Evolutionary conservation across 225 moss, liverwort and hornwort species (phyloP).

Genomic region (Ulota crispa): DNA sequence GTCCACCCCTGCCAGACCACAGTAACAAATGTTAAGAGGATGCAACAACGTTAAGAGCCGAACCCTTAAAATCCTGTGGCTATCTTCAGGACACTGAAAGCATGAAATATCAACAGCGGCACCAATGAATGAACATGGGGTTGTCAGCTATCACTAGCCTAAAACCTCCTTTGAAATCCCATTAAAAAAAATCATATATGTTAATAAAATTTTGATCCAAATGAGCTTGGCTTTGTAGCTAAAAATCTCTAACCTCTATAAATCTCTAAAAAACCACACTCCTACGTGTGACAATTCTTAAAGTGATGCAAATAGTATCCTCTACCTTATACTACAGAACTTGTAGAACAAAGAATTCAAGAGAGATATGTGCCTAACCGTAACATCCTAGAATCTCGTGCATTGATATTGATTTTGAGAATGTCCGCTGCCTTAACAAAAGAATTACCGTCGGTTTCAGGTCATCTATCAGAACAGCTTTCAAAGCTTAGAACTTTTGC

Average conservation of each 20-base stretch:
- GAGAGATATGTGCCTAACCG: neutral
- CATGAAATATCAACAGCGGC: neutral
- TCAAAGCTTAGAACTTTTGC: neutral
- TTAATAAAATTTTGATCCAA: neutral
- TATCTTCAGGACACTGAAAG: neutral
- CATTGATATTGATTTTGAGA: neutral
- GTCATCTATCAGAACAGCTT: neutral
- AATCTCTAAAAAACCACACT: neutral
- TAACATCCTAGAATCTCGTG: neutral
- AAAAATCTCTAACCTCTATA: neutral
- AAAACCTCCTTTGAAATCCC: neutral
- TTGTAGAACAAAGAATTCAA: neutral
- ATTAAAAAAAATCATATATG: neutral
- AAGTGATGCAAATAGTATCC: neutral
- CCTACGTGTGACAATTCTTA: neutral
- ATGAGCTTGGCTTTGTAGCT: neutral
- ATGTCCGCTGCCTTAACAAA: neutral
- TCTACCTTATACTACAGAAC: neutral
- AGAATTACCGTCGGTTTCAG: neutral
- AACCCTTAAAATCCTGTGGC: neutral
- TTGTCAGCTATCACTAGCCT: neutral
- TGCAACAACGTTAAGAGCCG: neutral
- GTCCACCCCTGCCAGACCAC: conserved; percentile 70
- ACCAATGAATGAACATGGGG: neutral
- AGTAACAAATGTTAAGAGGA: conserved; percentile 7